Evolutionary conservation across 2,329 filamentous ascomycete species (phyloP), one percentile per base, ranked within the genome.

Genomic region (Fusarium phyllophilum): DNA sequence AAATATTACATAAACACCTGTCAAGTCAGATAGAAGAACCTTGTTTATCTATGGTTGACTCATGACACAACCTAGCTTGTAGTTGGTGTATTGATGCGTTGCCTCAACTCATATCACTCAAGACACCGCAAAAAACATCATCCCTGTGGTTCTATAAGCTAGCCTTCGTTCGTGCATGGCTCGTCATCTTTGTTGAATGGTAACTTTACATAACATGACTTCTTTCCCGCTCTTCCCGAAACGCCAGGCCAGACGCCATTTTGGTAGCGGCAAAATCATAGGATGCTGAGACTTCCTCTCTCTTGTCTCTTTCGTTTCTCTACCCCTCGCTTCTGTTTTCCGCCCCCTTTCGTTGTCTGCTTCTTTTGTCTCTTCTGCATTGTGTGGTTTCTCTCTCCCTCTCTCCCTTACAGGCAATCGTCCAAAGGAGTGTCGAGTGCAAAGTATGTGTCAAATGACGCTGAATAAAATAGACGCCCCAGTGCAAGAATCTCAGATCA

Each of bases 201-300:
- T 78, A 67, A 75, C 65, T 77, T 69, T 77, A 80, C 78, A 80
- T 74, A 75, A 75, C 75, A 79, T 75, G 73, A 74, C 76, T 70
- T 46, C 78, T 79, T 81, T 75, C 74, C 75, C 67, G 70, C 66
- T 77, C 78, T 76, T 77, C 72, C 78, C 61, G 33, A 70, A 82
- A 82, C 80, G 80, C 80, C 80, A 76, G 64, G 73, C 77, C 74
- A 76, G 72, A 78, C 77, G 75, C 78, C 79, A 61, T 76, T 73
- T 78, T 65, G 61, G 68, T 57, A 72, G 61, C 66, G 72, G 66
- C 64, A 68, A 68, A 68, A 75, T 58, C 68, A 68, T 62, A 70
- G 69, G 66, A 76, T 78, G 75, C 59, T 66, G 61, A 70, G 62
- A 59, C 72, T 59, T 56, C 62, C 63, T 55, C 57, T 54, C 48